Base-by-base conservation (phyloP, 805 yeast species). In the Metschnikowia cerradonensis region DNA sequence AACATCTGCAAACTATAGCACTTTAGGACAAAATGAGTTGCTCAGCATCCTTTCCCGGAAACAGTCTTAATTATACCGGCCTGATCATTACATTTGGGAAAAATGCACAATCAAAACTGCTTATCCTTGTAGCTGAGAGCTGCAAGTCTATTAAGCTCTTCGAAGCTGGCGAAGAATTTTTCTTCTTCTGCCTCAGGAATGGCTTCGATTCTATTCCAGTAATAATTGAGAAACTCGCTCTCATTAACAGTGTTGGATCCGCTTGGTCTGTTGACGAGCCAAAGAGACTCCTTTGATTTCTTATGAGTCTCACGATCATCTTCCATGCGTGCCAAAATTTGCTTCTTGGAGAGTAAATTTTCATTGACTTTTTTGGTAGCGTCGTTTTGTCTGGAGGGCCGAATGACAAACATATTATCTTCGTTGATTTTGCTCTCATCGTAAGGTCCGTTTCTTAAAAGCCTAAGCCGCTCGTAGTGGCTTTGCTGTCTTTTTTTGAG, bases 291-390 rank as follows among this genome's bases (percentile, higher is more conserved):
- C 59, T 91, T 90, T 13, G 86, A 79, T 56, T 88, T 78, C 64
- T 92, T 92, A 61, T 89, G 90, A 41, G 96, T 74, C 64, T 92
- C 99, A 58, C 99, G 74, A 64, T 92, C 98, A 54, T 86, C 91
- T 64, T 92, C 97, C 84, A 92, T 90, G 52, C 98, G 72, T 35
- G 81, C 77, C 15, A 90, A 64, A 15, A 88, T 82, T 57, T 85
- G 89, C 43, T 81, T 66, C 48, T 70, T 70, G 4, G 77, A 61
- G 4, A 72, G 56, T 43, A 65, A 53, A 23, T 52, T 53, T 39
- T 57, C 61, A 22, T 53, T 54, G 23, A 51, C 59, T 19, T 61
- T 65, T 48, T 64, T 54, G 60, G 15, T 49, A 46, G 58, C 45
- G 64, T 58, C 56, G 54, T 55, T 63, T 61, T 58, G 49, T 60